Evolutionary conservation across 768 basidiomycete genomes (phyloP), one percentile per base, ranked within the genome.

Genomic region (Gymnopilus junonius): DNA sequence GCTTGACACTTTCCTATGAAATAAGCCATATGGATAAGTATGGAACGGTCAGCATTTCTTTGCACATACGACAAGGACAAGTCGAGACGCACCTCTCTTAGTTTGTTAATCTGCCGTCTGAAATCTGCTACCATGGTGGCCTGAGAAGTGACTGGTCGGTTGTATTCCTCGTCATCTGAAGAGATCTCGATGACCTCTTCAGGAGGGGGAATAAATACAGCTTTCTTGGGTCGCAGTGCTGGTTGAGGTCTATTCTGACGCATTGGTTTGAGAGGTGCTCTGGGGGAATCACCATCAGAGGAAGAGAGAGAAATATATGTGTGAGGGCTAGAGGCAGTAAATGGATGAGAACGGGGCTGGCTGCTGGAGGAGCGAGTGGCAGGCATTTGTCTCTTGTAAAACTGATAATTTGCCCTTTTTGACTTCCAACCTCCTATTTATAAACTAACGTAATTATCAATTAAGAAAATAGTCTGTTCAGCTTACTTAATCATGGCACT

Each of bases 101-200:
- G 67, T 46, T 72, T 79, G 53, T 75, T 78, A 15, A 85, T 67
- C 58, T 85, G 77, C 54, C 72, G 73, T 60, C 77, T 77, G 37
- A 83, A 72, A 20, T 78, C 74, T 15, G 69, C 65, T 59, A 76
- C 69, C 21, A 69, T 65, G 61, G 74, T 58, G 8, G 73, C 31
- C 29, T 72, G 67, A 29, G 61, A 59, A 20, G 59, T n/a, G 5
- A 65, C 23, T 25, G 56, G 56, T 10, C 53, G 23, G n/a, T 57
- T 40, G 27, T 58, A 51, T 12, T 63, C 55, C 39, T 85, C 86
- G 15, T 87, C 86, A 27, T 84, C 84, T n/a, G 85, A 85, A 1
- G 83, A 84, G 59, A 87, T 83, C 69, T 87, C 86, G 54, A 87
- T 82, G 20, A 86, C 73, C 20, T 86, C 84, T 25, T 60, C 56